Conservation (phyloP, 2,329 filamentous ascomycete genomes). For the Emmonsia crescens region DNA sequence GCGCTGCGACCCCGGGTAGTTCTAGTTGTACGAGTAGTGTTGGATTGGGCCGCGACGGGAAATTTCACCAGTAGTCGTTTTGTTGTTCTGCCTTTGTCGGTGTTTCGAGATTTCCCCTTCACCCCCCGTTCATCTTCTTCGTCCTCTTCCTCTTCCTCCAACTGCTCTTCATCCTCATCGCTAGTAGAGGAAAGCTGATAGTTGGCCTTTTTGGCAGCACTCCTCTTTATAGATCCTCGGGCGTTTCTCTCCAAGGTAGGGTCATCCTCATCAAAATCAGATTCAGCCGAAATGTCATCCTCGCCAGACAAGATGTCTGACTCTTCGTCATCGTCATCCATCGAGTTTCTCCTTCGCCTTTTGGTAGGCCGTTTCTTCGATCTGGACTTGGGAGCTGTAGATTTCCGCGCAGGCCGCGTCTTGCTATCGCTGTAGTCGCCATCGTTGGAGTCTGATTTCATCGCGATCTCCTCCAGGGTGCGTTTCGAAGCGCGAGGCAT, state of each 20-base stretch:
- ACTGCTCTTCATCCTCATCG: slow-evolving; percentile 24
- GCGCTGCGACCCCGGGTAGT: slow-evolving; percentile 22
- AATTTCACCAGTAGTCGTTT: neutral
- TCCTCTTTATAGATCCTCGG: slow-evolving; percentile 46
- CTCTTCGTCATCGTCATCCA: slow-evolving; percentile 34
- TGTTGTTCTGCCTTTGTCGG: slow-evolving; percentile 18
- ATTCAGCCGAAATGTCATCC: slow-evolving; percentile 35
- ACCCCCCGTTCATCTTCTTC: slow-evolving; percentile 16
- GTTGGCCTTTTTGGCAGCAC: slow-evolving; percentile 43
- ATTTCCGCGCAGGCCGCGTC: slow-evolving; percentile 20
- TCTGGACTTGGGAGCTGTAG: slow-evolving; percentile 20
- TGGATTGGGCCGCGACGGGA: slow-evolving; percentile 6
- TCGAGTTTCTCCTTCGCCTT: slow-evolving; percentile 37
- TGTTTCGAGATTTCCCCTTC: slow-evolving; percentile 13
- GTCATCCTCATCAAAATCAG: slow-evolving; percentile 33
- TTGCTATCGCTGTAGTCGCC: slow-evolving; percentile 34
- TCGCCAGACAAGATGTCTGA: slow-evolving; percentile 21
- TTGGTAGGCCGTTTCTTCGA: slow-evolving; percentile 21
- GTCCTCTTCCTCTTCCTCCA: slow-evolving; percentile 15
- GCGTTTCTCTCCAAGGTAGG: slow-evolving; percentile 40
- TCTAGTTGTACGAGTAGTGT: slow-evolving; percentile 16
- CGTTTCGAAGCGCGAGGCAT: slow-evolving; percentile 30
- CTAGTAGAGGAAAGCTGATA: slow-evolving; percentile 46
- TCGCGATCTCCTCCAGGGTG: slow-evolving; percentile 32
- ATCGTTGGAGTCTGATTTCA: slow-evolving; percentile 36